These are phyloP conservation scores for Xylaria intraflava DNA, from an alignment of 495 filamentous ascomycete genomes.

Conservation along the genomic window DNA sequence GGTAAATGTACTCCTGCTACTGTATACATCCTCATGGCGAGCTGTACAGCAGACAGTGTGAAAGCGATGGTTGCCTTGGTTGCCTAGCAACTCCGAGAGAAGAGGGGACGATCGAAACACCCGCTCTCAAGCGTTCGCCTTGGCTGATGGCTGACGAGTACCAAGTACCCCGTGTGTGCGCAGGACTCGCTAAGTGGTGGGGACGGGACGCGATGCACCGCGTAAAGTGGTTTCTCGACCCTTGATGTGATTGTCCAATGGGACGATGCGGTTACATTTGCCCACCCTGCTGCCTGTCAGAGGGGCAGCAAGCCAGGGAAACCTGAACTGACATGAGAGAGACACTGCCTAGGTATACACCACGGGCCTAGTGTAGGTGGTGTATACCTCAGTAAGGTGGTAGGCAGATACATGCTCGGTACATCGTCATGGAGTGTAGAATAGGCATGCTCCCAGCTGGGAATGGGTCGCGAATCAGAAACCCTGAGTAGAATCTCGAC, in stretches of 20 bases:
- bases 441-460: too few species aligned
- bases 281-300: background rate
- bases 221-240: constrained; percentile 31
- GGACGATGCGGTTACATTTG: constrained; percentile 6
- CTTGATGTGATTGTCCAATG: constrained; percentile 14
- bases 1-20: background rate
- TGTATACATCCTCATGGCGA: constrained; percentile 6
- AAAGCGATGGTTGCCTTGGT: constrained; percentile 22
- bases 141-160: constrained; percentile 12
- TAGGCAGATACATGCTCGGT: too few species aligned
- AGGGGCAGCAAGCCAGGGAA: background rate
- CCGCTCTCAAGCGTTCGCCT: constrained; percentile 15
- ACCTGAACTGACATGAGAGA: background rate
- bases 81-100: constrained; percentile 28
- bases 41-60: constrained; percentile 13
- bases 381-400: too few species aligned
- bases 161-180: background rate
- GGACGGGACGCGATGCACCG: constrained; percentile 27
- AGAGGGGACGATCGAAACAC: constrained; percentile 16
- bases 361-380: too few species aligned
- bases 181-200: constrained; percentile 15
- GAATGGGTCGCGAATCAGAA: too few species aligned
- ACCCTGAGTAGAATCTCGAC: background rate
- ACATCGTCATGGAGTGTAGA: too few species aligned
- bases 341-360: background rate